Evolutionary conservation across 2,329 filamentous ascomycete genomes (phyloP).

Genomic region (Scedosporium boydii): DNA sequence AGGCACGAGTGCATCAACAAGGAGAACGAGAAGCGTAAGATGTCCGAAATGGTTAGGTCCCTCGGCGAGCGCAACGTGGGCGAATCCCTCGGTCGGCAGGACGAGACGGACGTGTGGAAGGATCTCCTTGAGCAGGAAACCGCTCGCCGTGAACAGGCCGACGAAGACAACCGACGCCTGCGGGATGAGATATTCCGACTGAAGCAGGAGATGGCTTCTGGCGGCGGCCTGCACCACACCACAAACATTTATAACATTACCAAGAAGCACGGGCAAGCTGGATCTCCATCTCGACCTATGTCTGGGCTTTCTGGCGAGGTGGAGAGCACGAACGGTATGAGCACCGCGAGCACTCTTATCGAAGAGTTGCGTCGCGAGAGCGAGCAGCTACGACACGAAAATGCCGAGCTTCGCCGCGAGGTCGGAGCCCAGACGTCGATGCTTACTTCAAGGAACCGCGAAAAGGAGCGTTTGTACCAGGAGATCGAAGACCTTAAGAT

Average conservation of each 20-base stretch:
- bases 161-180: slow-evolving; percentile 77
- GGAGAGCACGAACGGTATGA: slow-evolving; percentile 37
- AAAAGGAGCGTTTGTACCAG: slow-evolving; percentile 89
- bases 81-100: slow-evolving; percentile 43
- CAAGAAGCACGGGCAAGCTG: slow-evolving; percentile 39
- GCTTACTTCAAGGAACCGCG: slow-evolving; percentile 89
- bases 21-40: slow-evolving; percentile 76
- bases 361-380: slow-evolving; percentile 64
- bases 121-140: slow-evolving; percentile 90
- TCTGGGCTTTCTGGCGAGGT: slow-evolving; percentile 40
- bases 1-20: slow-evolving; percentile 67
- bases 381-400: slow-evolving; percentile 80
- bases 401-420: slow-evolving; percentile 82
- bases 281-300: slow-evolving; percentile 39
- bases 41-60: slow-evolving; percentile 67
- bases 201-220: slow-evolving; percentile 43
- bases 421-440: slow-evolving; percentile 95
- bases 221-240: slow-evolving; percentile 39
- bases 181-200: slow-evolving; percentile 76
- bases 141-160: slow-evolving; percentile 75
- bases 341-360: slow-evolving; percentile 55
- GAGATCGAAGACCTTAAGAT: slow-evolving; percentile 97
- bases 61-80: slow-evolving; percentile 39
- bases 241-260: slow-evolving; percentile 59
- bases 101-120: slow-evolving; percentile 81